Evolutionary conservation across 495 filamentous ascomycete genomes (phyloP), one percentile per base, ranked within the genome.

Genomic region (Tuber brumale): DNA sequence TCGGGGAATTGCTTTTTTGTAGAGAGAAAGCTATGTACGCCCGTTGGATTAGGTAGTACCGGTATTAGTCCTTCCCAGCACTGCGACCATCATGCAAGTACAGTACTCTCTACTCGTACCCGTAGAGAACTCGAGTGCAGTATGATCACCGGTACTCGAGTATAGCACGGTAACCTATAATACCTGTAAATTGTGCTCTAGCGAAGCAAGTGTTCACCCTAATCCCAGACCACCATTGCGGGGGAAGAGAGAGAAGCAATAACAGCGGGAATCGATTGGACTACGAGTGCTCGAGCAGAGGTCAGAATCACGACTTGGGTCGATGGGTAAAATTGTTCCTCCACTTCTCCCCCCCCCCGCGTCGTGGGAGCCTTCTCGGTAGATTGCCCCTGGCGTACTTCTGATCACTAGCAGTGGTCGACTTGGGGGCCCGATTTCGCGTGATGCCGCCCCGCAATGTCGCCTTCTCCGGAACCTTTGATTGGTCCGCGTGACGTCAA

Each of bases 401-500:
- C 14, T 66, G 14, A 2, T 66, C 27, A 18, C 27, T 8, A 2
- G 27, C 3, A 61, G n/a, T 16, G 0, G n/a, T 61, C 12, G 5
- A 39, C 5, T 39, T 39, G 3, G 10, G 41, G 41, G 41, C 3
- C 57, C 14, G 57, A 66, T 35, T 66, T 35, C n/a, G 57, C 57
- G 57, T 66, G 57, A 66, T 66, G 27, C 14, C 57, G 27, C 57
- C 57, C 57, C 57, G 12, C 57, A 19, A 66, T 66, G 57, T 66
- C 57, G 57, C 57, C 57, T 66, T 66, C 27, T 66, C 3, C 5
- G 12, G 12, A 35, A 66, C 12, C 1, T 4, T 7, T 35, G 57
- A 66, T 66, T 66, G 57, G 57, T 61, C 57, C n/a, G 14, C 57
- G 57, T 66, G 44, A 46, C 44, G 44, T 46, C 44, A 46, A 46